Conservation (phyloP, 352 stramenopile genomes). For the Phytophthora colocasiae region DNA sequence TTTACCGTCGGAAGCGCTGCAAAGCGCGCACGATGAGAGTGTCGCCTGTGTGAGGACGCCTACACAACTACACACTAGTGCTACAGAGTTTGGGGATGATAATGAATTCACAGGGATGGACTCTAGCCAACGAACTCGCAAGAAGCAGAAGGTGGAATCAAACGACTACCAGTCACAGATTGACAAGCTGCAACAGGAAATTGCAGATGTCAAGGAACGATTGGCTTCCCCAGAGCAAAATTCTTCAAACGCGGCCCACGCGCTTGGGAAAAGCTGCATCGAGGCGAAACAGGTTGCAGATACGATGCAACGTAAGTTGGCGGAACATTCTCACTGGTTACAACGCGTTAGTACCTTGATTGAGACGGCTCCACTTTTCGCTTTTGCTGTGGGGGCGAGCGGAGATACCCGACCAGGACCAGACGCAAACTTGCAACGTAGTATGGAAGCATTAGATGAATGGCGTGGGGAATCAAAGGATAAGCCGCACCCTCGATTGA, state of each 20-base stretch:
- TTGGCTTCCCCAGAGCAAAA: slow-evolving; percentile 19
- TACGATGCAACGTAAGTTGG: slow-evolving; percentile 55
- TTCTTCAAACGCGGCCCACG: slow-evolving; percentile 1
- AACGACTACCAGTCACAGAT: slow-evolving; percentile 43
- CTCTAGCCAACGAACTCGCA: slow-evolving; percentile 35
- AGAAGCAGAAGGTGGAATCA: slow-evolving; percentile 61
- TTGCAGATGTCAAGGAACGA: slow-evolving; percentile 34
- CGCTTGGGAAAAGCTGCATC: slow-evolving; percentile 34
- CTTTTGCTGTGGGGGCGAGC: slow-evolving; percentile 25
- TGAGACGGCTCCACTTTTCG: slow-evolving; percentile 55
- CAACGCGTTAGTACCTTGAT: slow-evolving; percentile 56
- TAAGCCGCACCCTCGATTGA: slow-evolving; percentile 32
- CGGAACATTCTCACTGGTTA: slow-evolving; percentile 59
- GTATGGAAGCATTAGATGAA: slow-evolving; percentile 33
- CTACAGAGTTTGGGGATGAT: slow-evolving; percentile 8
- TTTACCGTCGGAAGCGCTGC: slow-evolving; percentile 14
- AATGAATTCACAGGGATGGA: slow-evolving; percentile 16
- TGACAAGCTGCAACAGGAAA: slow-evolving; percentile 41
- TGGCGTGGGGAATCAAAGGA: slow-evolving; percentile 27
- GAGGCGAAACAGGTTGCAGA: slow-evolving; percentile 45
- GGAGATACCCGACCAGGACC: neutral
- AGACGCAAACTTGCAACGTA: neutral
- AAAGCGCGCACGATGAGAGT: slow-evolving; percentile 21
- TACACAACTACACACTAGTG: neutral
- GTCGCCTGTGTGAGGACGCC: neutral